Base-by-base conservation (phyloP, 768 basidiomycete genomes). In the Daedalea quercina region DNA sequence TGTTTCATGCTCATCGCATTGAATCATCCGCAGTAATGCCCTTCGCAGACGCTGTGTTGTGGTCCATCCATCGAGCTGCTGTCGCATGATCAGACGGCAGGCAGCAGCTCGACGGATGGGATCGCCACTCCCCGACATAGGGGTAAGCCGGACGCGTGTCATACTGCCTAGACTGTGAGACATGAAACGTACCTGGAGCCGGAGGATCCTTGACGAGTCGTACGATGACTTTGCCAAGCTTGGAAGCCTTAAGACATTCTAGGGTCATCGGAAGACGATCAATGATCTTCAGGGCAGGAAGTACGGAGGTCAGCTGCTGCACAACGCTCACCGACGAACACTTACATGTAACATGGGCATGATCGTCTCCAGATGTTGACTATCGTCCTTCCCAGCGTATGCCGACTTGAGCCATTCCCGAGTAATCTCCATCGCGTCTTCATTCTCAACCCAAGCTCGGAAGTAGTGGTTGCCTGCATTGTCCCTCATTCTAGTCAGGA, bases 331-430 rank as follows among this genome's bases (percentile, higher is more conserved):
- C 7, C 9, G 25, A 24, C 22, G 23, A 9, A 28, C 11, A 81
- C 90, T 75, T 70, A 92, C 90, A 71, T 91, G 88, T 47, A 93
- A 73, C 60, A 92, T 73, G 28, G 90, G 90, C 90, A 91, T 93
- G 52, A 85, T 81, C 4, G 87, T 90, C 65, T 90, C 85, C 48
- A 79, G 76, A 53, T 84, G 65, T 55, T 76, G 70, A 51, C 64
- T 71, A 52, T 84, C 82, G 52, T 65, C 72, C 55, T 80, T 81
- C 44, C 75, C 78, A 25, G 76, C 73, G 53, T 81, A 78, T 22
- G 79, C 86, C 1, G 84, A 75, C 69, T 84, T 88, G 54, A 93
- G 69, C 90, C 90, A 93, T 59, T 88, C 87, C 46, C 87, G 78
- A 41, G 87, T 80, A 33, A 91, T 76, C 54, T 87, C 87, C 73